Conservation (phyloP, 768 basidiomycete genomes). For the Crassisporium funariophilum region DNA sequence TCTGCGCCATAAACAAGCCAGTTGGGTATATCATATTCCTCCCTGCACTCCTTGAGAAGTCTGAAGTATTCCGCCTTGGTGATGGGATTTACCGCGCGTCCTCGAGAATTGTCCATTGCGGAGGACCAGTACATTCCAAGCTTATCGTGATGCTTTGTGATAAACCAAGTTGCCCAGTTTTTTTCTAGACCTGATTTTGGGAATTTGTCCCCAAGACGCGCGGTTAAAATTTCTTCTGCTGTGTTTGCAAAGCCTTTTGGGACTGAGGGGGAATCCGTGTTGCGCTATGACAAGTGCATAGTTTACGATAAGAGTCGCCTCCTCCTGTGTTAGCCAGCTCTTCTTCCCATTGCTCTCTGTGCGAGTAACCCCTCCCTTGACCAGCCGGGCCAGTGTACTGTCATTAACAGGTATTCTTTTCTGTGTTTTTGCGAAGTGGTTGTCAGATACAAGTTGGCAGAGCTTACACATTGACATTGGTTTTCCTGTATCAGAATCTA, state of each 20-base stretch:
- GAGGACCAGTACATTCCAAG: constrained; percentile 27
- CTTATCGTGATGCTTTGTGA: constrained; percentile 26
- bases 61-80: constrained; percentile 10
- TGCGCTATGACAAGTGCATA: constrained; percentile 28
- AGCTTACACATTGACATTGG: neutral
- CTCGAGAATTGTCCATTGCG: constrained; percentile 6
- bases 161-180: constrained; percentile 38
- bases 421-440: neutral
- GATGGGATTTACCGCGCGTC: constrained; percentile 7
- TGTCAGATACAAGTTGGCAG: neutral
- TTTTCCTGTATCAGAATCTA: neutral
- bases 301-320: constrained; percentile 33
- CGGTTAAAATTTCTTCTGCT: constrained; percentile 32
- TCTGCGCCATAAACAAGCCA: constrained; percentile 31
- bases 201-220: constrained; percentile 30
- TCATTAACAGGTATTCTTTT: constrained; percentile 8
- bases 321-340: constrained; percentile 14
- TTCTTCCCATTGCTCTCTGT: constrained; percentile 3
- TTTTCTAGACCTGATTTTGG: constrained; percentile 33
- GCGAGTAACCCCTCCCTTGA: constrained; percentile 3
- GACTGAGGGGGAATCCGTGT: constrained; percentile 37
- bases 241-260: constrained; percentile 32
- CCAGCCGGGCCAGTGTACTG: constrained; percentile 13
- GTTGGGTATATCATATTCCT: constrained; percentile 17
- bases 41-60: constrained; percentile 20